Percentiles rank a stretch among this genome's conserved stretches.
phyloP scores from a whole-genome alignment of 2,329 filamentous ascomycete genomes.

The Thyridium curvatum region DNA sequence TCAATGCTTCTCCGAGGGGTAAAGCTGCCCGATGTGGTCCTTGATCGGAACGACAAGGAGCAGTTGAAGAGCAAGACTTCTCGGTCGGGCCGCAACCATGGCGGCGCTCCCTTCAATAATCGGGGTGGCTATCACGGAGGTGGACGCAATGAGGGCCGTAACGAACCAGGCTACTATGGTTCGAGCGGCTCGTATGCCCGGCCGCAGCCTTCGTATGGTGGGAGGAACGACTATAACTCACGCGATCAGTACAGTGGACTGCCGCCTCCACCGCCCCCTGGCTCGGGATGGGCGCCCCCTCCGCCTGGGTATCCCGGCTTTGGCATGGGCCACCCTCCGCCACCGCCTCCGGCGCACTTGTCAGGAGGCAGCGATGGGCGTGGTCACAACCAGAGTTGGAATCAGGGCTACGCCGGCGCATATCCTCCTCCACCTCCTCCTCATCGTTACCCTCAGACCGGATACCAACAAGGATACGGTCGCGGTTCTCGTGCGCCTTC shows the following conservation, averaged over 20 bases:
- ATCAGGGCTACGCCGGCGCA: slow-evolving; percentile 4
- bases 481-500: slow-evolving; percentile 9
- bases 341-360: slow-evolving; percentile 26
- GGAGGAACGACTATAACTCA: slow-evolving; percentile 10
- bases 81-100: slow-evolving; percentile 61
- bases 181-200: slow-evolving; percentile 14
- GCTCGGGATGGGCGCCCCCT: slow-evolving; percentile 33
- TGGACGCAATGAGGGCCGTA: slow-evolving; percentile 14
- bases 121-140: slow-evolving; percentile 15
- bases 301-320: slow-evolving; percentile 38
- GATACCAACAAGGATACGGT: slow-evolving; percentile 1
- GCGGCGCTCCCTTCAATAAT: slow-evolving; percentile 54
- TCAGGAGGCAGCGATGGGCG: slow-evolving; percentile 8
- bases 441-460: neutral
- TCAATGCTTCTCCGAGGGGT: slow-evolving; percentile 89
- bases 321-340: slow-evolving; percentile 34
- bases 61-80: slow-evolving; percentile 60
- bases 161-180: slow-evolving; percentile 47
- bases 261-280: slow-evolving; percentile 13
- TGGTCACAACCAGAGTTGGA: too few relatives aligned
- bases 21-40: slow-evolving; percentile 61
- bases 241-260: slow-evolving; percentile 9
- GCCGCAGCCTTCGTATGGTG: slow-evolving; percentile 8
- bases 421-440: neutral
- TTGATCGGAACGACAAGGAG: slow-evolving; percentile 72